Percentiles rank a stretch among this genome's conserved stretches.
Conservation (phyloP, 2,329 filamentous ascomycete genomes). For the Elsinoe perseae region DNA sequence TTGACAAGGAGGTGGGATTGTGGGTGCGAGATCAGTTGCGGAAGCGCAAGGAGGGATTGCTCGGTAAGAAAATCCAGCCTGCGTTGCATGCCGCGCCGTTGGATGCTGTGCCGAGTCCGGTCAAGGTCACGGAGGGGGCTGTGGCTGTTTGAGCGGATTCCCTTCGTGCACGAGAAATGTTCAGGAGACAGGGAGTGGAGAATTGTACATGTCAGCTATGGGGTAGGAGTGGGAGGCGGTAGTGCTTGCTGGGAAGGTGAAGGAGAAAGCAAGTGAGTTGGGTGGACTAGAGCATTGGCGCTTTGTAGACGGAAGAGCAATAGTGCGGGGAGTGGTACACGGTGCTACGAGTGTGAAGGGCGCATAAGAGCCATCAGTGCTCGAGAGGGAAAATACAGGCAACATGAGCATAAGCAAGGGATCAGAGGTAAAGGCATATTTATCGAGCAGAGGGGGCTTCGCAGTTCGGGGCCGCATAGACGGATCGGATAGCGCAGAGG, state of each 20-base stretch:
- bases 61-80: slow-evolving; percentile 55
- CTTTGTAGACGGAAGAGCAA: too few species aligned
- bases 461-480: slow-evolving; percentile 1
- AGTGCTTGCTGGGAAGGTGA: too few species aligned
- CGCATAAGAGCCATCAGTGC: not conserved
- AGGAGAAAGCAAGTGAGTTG: too few species aligned
- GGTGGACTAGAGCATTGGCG: too few species aligned
- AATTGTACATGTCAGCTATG: not conserved
- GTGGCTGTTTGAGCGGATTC: not conserved
- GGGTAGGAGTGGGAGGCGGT: not conserved
- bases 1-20: slow-evolving; percentile 73
- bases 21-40: slow-evolving; percentile 74
- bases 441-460: not conserved
- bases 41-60: slow-evolving; percentile 53
- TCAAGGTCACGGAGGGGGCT: slow-evolving; percentile 23
- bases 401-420: not conserved
- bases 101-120: slow-evolving; percentile 51
- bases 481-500: not conserved
- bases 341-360: not conserved
- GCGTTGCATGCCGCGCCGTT: slow-evolving; percentile 82
- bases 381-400: not conserved
- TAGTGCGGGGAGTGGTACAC: not conserved
- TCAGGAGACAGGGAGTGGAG: not conserved
- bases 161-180: too few species aligned
- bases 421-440: too few species aligned